These are phyloP conservation scores for Puccinellia tenuiflora DNA, from an alignment of 176 grass and related monocot species.

Conservation along the genomic window DNA sequence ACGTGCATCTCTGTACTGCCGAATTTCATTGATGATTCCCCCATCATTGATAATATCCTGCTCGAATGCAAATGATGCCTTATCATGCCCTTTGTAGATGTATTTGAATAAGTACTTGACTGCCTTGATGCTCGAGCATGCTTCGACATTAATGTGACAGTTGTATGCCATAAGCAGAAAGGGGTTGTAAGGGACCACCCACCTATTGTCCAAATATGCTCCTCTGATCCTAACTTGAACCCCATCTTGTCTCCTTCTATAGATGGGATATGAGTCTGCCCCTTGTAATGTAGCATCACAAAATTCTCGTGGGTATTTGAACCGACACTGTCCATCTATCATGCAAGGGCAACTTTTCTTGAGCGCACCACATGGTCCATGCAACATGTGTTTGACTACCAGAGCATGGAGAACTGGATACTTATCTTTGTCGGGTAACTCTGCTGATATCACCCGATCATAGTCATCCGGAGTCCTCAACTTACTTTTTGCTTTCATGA, in stretches of 20 bases:
- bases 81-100: neutral
- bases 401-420: neutral
- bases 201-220: neutral
- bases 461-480: constrained; percentile 15
- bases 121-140: too few relatives aligned
- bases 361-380: neutral
- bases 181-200: neutral
- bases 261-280: neutral
- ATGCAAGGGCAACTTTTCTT: too few relatives aligned
- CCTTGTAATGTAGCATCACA: neutral
- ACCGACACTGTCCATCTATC: too few relatives aligned
- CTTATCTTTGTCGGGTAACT: constrained; percentile 6
- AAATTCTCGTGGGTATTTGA: neutral
- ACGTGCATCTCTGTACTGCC: neutral
- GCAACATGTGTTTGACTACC: neutral
- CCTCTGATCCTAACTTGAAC: neutral
- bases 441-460: neutral
- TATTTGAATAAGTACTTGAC: neutral
- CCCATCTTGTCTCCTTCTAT: neutral
- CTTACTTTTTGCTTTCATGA: neutral
- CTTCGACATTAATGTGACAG: too few relatives aligned
- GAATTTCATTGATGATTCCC: neutral
- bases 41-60: neutral
- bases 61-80: neutral
- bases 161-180: too few relatives aligned